Conservation (phyloP, 2,329 filamentous ascomycete genomes). For the Calonectria naviculata region DNA sequence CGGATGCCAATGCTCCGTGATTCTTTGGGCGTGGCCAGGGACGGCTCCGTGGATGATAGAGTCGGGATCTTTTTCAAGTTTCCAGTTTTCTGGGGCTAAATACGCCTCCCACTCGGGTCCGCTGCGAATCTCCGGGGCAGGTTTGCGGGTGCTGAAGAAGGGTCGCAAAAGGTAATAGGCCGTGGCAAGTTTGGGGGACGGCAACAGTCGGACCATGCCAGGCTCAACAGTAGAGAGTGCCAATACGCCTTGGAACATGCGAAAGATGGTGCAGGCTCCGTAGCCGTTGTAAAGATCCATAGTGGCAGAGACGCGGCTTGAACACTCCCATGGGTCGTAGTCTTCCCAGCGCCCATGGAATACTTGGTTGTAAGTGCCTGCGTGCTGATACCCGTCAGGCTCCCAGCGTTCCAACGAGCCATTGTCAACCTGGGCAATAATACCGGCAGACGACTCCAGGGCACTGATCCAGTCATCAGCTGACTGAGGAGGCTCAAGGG, state of each 20-base stretch:
- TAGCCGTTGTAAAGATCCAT: constrained; percentile 69
- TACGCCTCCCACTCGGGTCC: constrained; percentile 62
- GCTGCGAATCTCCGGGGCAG: constrained; percentile 51
- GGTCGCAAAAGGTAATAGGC: constrained; percentile 79
- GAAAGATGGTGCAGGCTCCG: constrained; percentile 67
- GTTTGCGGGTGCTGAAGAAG: constrained; percentile 61
- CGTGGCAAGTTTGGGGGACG: constrained; percentile 79
- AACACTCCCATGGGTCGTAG: constrained; percentile 67
- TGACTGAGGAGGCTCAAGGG: constrained; percentile 42
- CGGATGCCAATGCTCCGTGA: constrained; percentile 68
- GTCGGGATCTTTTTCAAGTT: constrained; percentile 59
- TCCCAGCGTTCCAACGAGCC: constrained; percentile 81
- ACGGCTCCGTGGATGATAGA: constrained; percentile 70
- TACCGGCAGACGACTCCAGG: constrained; percentile 57
- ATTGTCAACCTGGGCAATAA: constrained; percentile 77
- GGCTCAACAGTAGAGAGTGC: constrained; percentile 68
- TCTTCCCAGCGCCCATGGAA: constrained; percentile 67
- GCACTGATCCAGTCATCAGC: constrained; percentile 52
- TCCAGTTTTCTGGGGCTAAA: constrained; percentile 58
- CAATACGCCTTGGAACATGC: constrained; percentile 69
- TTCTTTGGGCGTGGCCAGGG: constrained; percentile 67
- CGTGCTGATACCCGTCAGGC: constrained; percentile 71
- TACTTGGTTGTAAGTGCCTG: constrained; percentile 65
- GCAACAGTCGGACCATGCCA: constrained; percentile 76
- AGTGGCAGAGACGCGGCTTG: constrained; percentile 63